Percentiles rank a stretch among this genome's conserved stretches.
Conservation (phyloP, 179 eudicot genomes). For the Corrigiola litoralis region DNA sequence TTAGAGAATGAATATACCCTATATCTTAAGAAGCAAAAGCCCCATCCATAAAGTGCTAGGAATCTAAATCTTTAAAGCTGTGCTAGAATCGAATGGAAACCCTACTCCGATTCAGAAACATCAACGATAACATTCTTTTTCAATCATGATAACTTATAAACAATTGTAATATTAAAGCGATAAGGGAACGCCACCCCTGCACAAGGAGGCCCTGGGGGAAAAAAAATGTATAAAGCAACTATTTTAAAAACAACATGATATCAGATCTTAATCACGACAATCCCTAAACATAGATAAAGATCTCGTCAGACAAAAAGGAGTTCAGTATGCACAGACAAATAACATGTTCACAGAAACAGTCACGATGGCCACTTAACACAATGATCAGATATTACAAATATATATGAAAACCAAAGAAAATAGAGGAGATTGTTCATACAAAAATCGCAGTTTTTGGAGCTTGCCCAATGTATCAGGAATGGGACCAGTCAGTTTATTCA, state of each 20-base stretch:
- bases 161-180: too few species aligned
- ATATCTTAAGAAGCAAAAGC: neutral
- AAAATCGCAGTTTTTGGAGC: slow-evolving; percentile 63
- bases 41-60: neutral
- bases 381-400: too few species aligned
- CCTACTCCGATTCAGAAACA: too few species aligned
- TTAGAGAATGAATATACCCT: neutral
- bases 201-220: neutral
- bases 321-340: neutral
- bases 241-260: too few species aligned
- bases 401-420: neutral
- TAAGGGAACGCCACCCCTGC: too few species aligned
- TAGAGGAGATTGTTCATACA: slow-evolving; percentile 45
- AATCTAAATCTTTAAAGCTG: neutral
- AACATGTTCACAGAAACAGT: neutral
- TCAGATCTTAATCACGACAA: neutral
- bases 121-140: too few species aligned
- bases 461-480: slow-evolving; percentile 64
- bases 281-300: neutral
- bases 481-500: slow-evolving; percentile 48
- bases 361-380: neutral
- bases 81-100: neutral
- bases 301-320: neutral
- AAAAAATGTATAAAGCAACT: neutral
- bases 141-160: too few species aligned